These are phyloP conservation scores for Leishmania gerbilli DNA, from an alignment of 208 protist genomes.

Conservation along the genomic window DNA sequence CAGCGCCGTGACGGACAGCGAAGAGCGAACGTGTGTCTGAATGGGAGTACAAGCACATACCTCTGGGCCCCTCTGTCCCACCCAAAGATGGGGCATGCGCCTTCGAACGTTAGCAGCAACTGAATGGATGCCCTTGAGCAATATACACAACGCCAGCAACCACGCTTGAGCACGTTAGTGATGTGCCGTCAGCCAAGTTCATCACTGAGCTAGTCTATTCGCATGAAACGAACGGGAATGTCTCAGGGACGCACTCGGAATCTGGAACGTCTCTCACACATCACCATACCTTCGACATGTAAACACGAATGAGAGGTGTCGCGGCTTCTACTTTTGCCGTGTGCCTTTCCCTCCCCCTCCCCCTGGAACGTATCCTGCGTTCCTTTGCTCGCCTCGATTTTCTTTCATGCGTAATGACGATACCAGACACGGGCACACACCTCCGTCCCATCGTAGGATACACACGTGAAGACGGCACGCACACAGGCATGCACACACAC, in stretches of 20 bases:
- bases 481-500: neutral
- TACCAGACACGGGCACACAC: neutral
- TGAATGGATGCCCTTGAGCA: neutral
- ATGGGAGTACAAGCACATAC: neutral
- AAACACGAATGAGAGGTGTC: neutral
- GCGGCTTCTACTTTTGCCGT: neutral
- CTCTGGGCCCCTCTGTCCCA: neutral
- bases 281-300: neutral
- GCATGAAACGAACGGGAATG: neutral
- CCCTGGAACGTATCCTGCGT: neutral
- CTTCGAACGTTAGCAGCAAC: neutral
- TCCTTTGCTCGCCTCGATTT: neutral
- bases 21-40: neutral
- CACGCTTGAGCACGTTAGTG: neutral
- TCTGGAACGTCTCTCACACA: neutral
- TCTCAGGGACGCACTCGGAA: neutral
- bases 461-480: neutral
- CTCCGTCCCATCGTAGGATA: neutral
- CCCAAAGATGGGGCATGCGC: neutral
- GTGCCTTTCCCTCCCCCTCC: neutral
- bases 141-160: neutral
- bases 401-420: neutral
- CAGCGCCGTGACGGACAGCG: neutral
- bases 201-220: neutral
- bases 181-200: neutral